These are phyloP conservation scores for Suillus sp. DNA, from an alignment of 768 basidiomycete species.

Conservation along the genomic window DNA sequence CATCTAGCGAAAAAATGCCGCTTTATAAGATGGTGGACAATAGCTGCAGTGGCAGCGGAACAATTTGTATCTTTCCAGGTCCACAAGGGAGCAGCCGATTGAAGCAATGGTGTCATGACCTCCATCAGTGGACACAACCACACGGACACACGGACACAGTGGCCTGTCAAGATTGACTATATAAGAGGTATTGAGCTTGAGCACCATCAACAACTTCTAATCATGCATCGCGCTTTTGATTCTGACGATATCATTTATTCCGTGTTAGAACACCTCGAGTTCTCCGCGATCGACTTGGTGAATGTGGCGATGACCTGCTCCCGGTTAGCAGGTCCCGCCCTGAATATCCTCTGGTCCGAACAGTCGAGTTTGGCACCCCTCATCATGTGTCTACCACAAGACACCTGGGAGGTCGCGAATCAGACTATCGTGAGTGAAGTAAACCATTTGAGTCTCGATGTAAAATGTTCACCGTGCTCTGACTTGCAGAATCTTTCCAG, in stretches of 20 bases:
- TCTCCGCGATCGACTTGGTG: not conserved
- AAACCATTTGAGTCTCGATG: not conserved
- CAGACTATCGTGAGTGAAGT: too few species aligned
- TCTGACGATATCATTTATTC: not conserved
- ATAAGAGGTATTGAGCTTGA: not conserved
- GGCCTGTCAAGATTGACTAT: not conserved
- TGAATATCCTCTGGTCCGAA: not conserved
- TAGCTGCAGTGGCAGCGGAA: not conserved
- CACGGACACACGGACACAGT: not conserved
- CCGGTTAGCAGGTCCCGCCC: not conserved
- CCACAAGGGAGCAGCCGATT: not conserved
- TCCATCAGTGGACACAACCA: not conserved
- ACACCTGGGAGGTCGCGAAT: too few species aligned
- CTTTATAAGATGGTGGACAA: not conserved
- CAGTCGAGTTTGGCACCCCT: not conserved
- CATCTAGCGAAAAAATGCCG: not conserved
- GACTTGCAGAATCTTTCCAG: not conserved
- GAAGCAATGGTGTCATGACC: not conserved
- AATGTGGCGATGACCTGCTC: not conserved
- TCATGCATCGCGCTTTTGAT: constrained; percentile 1
- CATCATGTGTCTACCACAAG: too few species aligned
- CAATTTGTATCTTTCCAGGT: not conserved
- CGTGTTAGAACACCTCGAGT: not conserved
- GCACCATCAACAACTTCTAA: not conserved
- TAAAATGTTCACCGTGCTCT: not conserved